Evolutionary conservation across 257 asterid genomes (phyloP).

Genomic region (Przewalskia tangutica): DNA sequence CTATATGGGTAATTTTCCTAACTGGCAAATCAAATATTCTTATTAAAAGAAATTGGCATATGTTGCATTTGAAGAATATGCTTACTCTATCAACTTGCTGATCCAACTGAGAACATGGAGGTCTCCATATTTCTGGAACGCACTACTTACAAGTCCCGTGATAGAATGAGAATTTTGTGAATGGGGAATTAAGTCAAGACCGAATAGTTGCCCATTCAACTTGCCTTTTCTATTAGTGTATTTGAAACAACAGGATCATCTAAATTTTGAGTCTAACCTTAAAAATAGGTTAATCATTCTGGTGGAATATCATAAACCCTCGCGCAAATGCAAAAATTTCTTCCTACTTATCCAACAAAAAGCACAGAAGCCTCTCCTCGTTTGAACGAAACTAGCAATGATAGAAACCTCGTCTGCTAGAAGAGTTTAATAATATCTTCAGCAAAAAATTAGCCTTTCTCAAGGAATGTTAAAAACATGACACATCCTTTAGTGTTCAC

Average conservation of each 20-base stretch:
- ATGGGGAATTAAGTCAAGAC: not conserved
- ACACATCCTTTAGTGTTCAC: not conserved
- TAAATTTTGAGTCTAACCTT: not conserved
- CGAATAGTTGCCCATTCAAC: not conserved
- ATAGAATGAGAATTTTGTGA: not conserved
- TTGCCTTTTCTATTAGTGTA: not conserved
- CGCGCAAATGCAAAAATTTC: not conserved
- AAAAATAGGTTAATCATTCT: not conserved
- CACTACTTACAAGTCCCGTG: not conserved
- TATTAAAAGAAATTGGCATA: not conserved
- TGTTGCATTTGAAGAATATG: not conserved
- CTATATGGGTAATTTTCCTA: not conserved
- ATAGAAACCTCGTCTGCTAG: not conserved
- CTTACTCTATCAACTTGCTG: not conserved
- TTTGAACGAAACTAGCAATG: not conserved
- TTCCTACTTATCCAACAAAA: not conserved
- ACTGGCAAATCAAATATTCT: not conserved
- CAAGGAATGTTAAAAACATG: not conserved
- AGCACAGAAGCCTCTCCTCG: not conserved
- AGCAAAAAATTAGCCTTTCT: not conserved
- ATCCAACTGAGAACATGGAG: not conserved
- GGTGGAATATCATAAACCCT: not conserved
- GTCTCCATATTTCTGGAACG: not conserved
- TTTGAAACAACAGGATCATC: not conserved
- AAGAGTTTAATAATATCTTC: not conserved